phyloP scores from a whole-genome alignment of 306 rosid genomes.

The Lotus japonicus region DNA sequence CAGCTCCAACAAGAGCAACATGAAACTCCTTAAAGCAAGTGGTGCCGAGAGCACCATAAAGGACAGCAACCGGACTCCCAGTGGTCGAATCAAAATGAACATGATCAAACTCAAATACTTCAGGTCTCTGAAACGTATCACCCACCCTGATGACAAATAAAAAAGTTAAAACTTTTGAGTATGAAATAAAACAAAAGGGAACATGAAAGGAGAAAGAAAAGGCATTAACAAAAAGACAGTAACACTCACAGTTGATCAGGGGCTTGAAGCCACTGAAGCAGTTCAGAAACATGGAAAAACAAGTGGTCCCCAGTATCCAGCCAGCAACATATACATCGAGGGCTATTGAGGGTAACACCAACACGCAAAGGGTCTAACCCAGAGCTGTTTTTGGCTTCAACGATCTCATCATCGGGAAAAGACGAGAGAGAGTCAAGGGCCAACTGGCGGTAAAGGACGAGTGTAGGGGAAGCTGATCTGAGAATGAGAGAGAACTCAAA shows the following conservation, averaged over 20 bases:
- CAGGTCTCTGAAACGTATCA: slow-evolving; percentile 65
- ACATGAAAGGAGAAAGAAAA: too few relatives aligned
- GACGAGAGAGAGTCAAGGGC: slow-evolving; percentile 80
- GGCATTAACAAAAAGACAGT: too few relatives aligned
- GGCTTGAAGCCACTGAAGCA: slow-evolving; percentile 48
- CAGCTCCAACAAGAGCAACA: slow-evolving; percentile 59
- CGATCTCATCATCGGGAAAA: slow-evolving; percentile 43
- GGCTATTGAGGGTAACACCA: slow-evolving; percentile 41
- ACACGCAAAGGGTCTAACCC: slow-evolving; percentile 36
- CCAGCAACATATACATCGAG: slow-evolving; percentile 82
- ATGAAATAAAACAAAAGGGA: too few relatives aligned
- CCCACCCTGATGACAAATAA: slow-evolving; percentile 35
- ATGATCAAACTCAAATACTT: slow-evolving; percentile 88
- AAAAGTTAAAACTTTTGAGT: background rate
- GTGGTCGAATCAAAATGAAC: slow-evolving; percentile 57
- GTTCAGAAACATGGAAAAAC: slow-evolving; percentile 51
- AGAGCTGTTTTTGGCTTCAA: slow-evolving; percentile 18
- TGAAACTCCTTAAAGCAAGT: slow-evolving; percentile 84
- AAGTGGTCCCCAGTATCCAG: slow-evolving; percentile 68
- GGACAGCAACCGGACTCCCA: slow-evolving; percentile 72
- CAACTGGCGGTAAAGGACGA: slow-evolving; percentile 75
- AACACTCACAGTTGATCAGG: slow-evolving; percentile 43
- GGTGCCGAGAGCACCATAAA: slow-evolving; percentile 90
- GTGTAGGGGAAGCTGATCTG: slow-evolving; percentile 84
- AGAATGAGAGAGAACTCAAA: slow-evolving; percentile 77